phyloP scores from a whole-genome alignment of 441 rosid genomes.

The Corymbia calophylla region DNA sequence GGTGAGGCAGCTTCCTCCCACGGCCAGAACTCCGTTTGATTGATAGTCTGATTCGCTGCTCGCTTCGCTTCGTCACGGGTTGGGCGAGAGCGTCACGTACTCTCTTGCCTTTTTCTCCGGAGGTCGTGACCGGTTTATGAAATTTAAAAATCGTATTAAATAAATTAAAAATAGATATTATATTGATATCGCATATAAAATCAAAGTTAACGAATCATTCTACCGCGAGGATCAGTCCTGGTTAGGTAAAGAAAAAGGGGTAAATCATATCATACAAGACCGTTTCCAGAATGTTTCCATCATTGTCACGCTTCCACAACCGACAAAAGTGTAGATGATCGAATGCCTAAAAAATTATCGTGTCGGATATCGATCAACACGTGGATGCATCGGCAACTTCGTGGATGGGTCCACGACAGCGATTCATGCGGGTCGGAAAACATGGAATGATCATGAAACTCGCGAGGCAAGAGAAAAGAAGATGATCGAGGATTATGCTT shows the following conservation, averaged over 20 bases:
- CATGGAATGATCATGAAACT: neutral
- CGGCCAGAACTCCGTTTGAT: neutral
- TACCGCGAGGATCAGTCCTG: neutral
- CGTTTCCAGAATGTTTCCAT: neutral
- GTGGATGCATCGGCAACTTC: neutral
- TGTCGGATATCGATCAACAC: neutral
- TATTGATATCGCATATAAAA: fast-evolving
- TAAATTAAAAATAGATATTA: fast-evolving
- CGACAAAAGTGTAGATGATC: neutral
- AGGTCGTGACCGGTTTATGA: neutral
- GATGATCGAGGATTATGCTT: neutral
- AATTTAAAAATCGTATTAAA: fast-evolving
- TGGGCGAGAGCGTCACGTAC: neutral
- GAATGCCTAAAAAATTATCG: neutral
- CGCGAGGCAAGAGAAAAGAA: neutral
- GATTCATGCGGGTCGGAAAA: neutral
- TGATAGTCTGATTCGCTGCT: neutral
- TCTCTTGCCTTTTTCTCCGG: neutral
- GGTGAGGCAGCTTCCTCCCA: neutral
- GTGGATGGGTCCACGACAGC: neutral
- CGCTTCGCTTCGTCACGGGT: neutral
- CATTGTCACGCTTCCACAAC: neutral
- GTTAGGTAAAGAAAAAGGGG: neutral
- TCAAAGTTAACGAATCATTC: neutral
- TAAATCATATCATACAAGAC: neutral